phyloP scores from a whole-genome alignment of 2,329 filamentous ascomycete genomes.

The Phaeosphaeriaceae sp. region DNA sequence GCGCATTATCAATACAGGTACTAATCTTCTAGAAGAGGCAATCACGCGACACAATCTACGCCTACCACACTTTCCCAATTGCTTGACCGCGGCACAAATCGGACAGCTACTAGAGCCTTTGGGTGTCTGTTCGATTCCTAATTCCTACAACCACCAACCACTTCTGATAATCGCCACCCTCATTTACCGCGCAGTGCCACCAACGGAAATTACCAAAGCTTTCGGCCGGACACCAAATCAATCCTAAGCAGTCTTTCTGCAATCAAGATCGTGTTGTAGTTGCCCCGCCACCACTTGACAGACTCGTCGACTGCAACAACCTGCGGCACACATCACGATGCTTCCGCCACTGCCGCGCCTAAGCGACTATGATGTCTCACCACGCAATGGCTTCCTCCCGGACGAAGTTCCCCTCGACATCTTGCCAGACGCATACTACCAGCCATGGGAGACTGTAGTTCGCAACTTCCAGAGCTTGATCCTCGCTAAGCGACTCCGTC shows the following conservation, averaged over 20 bases:
- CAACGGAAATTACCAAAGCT: no score
- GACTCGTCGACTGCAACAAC: no score
- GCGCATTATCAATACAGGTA: background rate
- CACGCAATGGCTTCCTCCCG: constrained; percentile 86
- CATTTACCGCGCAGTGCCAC: no score
- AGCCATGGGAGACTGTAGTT: constrained; percentile 89
- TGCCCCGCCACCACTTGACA: no score
- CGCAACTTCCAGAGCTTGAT: constrained; percentile 88
- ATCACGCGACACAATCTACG: constrained; percentile 6
- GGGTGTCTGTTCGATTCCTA: background rate
- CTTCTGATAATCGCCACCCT: constrained; percentile 2
- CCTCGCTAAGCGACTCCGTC: constrained; percentile 81
- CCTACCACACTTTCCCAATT: background rate
- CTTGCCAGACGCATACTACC: constrained; percentile 90
- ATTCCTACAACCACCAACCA: background rate
- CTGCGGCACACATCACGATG: constrained; percentile 48
- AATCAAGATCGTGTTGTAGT: no score
- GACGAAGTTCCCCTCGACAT: constrained; percentile 78
- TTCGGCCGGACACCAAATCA: no score
- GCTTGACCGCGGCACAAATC: background rate
- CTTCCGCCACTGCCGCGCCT: constrained; percentile 58
- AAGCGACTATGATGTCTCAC: constrained; percentile 80
- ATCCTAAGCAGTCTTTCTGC: no score
- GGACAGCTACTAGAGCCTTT: background rate
- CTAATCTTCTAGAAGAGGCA: background rate